A percentile compares a stretch with the other conserved stretches of the same genome.
phyloP scores from a whole-genome alignment of 768 basidiomycete species.

The Boletus bicolor region DNA sequence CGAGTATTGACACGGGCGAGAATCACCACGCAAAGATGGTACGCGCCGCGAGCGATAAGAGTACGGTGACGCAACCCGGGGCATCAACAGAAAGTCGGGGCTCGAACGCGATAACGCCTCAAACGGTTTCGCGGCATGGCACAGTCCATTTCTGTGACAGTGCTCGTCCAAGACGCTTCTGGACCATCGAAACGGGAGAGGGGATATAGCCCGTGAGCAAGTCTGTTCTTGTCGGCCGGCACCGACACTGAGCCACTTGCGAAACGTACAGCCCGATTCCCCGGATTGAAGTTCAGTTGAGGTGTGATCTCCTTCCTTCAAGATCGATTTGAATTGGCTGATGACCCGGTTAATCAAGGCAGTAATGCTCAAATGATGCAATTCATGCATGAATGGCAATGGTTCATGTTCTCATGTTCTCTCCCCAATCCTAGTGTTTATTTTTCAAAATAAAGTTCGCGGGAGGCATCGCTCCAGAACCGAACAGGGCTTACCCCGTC shows the following conservation, averaged over 20 bases:
- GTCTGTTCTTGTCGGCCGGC: not conserved
- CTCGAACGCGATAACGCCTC: slow-evolving; percentile 45
- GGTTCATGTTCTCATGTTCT: no score
- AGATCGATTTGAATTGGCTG: not conserved
- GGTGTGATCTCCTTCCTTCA: slow-evolving; percentile 36
- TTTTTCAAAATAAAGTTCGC: slow-evolving; percentile 48
- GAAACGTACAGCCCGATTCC: slow-evolving; percentile 82
- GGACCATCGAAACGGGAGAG: slow-evolving; percentile 35
- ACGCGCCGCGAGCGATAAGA: slow-evolving; percentile 20
- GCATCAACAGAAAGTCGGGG: slow-evolving; percentile 36
- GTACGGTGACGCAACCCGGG: not conserved
- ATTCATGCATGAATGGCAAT: slow-evolving; percentile 73
- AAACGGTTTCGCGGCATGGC: slow-evolving; percentile 35
- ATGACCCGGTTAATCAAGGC: slow-evolving; percentile 28
- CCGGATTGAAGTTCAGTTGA: slow-evolving; percentile 62
- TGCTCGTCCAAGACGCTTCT: slow-evolving; percentile 32
- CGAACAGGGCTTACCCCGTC: slow-evolving; percentile 76
- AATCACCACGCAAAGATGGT: slow-evolving; percentile 21
- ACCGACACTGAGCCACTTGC: slow-evolving; percentile 14
- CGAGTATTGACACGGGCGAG: slow-evolving; percentile 30
- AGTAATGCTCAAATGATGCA: slow-evolving; percentile 69
- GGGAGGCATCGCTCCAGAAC: slow-evolving; percentile 67
- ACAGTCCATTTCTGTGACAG: slow-evolving; percentile 38
- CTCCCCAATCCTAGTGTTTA: no score
- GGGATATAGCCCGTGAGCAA: slow-evolving; percentile 32